phyloP scores from a whole-genome alignment of 2,329 filamentous ascomycete genomes.

The Cladorrhinum sp. region DNA sequence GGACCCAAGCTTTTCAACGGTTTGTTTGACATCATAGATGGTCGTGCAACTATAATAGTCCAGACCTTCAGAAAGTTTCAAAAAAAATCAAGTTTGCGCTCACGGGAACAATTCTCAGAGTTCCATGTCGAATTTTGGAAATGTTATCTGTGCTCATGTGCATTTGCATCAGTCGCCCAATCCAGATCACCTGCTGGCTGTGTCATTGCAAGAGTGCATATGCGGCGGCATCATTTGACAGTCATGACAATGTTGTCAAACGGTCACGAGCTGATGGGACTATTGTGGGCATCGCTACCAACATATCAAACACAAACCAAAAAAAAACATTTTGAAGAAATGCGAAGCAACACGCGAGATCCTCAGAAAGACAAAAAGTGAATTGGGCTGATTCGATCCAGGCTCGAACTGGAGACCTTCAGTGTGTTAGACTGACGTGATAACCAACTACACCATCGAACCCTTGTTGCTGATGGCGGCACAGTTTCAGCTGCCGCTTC shows the following conservation, averaged over 20 bases:
- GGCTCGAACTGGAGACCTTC: conserved; percentile 34
- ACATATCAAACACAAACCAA: background rate
- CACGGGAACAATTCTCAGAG: background rate
- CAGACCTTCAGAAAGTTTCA: background rate
- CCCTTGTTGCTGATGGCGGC: conserved; percentile 2
- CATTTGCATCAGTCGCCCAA: background rate
- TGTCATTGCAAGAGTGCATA: conserved; percentile 2
- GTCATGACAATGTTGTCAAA: conserved; percentile 1
- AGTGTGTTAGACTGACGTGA: conserved; percentile 48
- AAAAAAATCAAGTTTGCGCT: background rate
- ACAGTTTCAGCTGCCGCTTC: background rate
- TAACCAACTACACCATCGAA: conserved; percentile 42
- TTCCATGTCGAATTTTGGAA: background rate
- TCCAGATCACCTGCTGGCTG: conserved; percentile 9
- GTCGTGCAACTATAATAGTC: no score
- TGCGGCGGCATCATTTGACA: background rate
- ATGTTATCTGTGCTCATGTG: background rate
- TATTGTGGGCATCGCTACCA: background rate
- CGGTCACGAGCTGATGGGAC: background rate
- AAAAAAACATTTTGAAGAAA: background rate
- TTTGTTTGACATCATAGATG: background rate
- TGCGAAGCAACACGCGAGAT: background rate
- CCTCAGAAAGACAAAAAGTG: background rate
- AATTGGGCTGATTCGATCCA: conserved; percentile 24
- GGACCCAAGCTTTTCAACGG: background rate